A percentile compares a stretch with the other conserved stretches of the same genome.
Evolutionary conservation across 2,329 filamentous ascomycete species (phyloP).

Genomic region (Ceratocystis diversiconidia): DNA sequence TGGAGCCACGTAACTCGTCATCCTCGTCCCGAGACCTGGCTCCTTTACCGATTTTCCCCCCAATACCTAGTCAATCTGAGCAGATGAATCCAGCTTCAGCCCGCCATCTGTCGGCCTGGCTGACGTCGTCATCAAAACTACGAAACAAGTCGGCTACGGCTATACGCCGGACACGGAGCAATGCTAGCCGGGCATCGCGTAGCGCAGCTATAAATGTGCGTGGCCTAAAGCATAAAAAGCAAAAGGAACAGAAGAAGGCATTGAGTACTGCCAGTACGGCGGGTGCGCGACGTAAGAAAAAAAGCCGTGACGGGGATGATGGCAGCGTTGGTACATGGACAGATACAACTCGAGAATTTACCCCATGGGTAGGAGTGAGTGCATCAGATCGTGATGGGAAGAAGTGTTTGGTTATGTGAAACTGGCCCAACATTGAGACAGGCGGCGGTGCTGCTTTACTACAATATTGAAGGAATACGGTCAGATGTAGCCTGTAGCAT

Average conservation of each 20-base stretch:
- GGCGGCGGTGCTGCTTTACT: background rate
- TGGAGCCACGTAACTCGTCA: conserved; percentile 25
- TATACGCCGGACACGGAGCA: conserved; percentile 36
- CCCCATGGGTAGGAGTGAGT: conserved; percentile 13
- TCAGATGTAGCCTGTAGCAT: background rate
- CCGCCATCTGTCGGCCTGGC: conserved; percentile 3
- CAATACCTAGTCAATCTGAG: background rate
- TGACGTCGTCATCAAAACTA: background rate
- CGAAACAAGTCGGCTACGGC: conserved; percentile 21
- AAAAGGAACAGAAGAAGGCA: conserved; percentile 20
- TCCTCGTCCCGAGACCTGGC: background rate
- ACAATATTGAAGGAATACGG: too few relatives aligned
- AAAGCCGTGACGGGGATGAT: conserved; percentile 27
- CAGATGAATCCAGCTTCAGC: background rate
- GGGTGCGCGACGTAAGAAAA: conserved; percentile 22
- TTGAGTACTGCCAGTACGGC: conserved; percentile 6
- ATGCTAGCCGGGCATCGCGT: conserved; percentile 34
- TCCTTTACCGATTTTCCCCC: conserved; percentile 15
- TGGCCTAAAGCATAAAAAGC: conserved; percentile 37
- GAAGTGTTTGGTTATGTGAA: conserved; percentile 42
- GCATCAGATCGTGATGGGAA: conserved; percentile 23
- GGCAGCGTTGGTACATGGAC: conserved; percentile 39
- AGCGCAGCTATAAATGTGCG: conserved; percentile 49
- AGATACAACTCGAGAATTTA: conserved; percentile 30
- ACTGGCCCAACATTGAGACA: background rate